A percentile compares a stretch with the other conserved stretches of the same genome.
Conservation (phyloP, 2,329 filamentous ascomycete genomes). For the Fusarium anguioides region DNA sequence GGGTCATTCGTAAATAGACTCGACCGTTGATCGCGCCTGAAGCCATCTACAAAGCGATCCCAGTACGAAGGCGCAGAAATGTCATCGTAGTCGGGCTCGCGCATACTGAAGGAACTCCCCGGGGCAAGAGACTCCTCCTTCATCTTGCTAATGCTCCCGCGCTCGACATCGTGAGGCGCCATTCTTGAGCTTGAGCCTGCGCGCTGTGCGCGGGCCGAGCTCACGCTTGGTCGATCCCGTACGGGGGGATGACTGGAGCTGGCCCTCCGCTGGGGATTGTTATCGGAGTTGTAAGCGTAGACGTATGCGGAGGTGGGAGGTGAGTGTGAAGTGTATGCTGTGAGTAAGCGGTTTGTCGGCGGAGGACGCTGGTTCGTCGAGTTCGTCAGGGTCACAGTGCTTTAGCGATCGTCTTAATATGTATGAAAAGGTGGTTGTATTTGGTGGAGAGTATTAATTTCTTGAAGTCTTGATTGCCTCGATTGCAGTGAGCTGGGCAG, state of each 20-base stretch:
- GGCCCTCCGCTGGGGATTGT: constrained; percentile 24
- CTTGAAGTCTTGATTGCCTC: constrained; percentile 27
- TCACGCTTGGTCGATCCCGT: constrained; percentile 34
- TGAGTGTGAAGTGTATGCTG: constrained; percentile 27
- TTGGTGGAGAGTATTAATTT: neutral
- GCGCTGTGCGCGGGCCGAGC: constrained; percentile 43
- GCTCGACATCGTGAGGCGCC: constrained; percentile 61
- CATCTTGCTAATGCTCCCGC: constrained; percentile 66
- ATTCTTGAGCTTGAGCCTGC: constrained; percentile 48
- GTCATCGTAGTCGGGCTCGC: constrained; percentile 60
- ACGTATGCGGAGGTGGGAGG: constrained; percentile 13
- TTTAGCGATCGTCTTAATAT: neutral
- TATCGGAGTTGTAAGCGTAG: constrained; percentile 11
- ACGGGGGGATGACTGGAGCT: constrained; percentile 32
- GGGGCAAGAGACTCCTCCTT: constrained; percentile 67
- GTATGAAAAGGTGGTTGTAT: constrained; percentile 3
- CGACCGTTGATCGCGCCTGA: constrained; percentile 68
- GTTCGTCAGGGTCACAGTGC: constrained; percentile 35
- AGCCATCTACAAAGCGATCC: constrained; percentile 67
- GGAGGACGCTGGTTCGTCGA: constrained; percentile 19
- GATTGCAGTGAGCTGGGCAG: constrained; percentile 20
- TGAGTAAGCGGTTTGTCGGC: constrained; percentile 32
- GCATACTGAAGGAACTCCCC: constrained; percentile 64
- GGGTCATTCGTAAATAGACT: constrained; percentile 60
- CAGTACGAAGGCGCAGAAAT: constrained; percentile 49